Evolutionary conservation across 345 rosid species (phyloP), one percentile per base, ranked within the genome.

Genomic region (Hibiscus tridactylites): DNA sequence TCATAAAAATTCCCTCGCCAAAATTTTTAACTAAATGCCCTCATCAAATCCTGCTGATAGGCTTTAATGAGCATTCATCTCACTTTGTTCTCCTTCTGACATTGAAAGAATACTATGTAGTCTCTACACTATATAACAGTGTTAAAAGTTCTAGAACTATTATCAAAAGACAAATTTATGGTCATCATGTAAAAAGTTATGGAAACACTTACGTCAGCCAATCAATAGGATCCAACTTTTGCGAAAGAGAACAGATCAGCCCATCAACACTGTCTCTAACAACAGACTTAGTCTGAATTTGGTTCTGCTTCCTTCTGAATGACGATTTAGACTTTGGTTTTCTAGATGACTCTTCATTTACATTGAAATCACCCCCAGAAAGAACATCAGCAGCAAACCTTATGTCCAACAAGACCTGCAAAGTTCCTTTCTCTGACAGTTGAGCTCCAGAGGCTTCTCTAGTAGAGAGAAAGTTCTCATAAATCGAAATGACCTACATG

Each of bases 171-270:
- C 31, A 31, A 8, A 69, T 2, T 54, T 12, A 13, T 21, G 9
- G 3, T 63, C 33, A 49, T 62, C 65, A 16, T 16, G 17, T 39
- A 44, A 10, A 58, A 71, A 61, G 72, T 42, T 65, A 66, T 12
- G 7, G 31, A 61, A 37, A 62, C 64, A 75, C 96, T 87, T 87
- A 95, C 98, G 99, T 95, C 54, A 83, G 97, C 99, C 99, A 90
- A 77, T 95, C 99, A 79, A 95, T 95, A 61, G 98, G 98, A 81
- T 95, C 99, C 85, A 95, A 81, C 80, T 88, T 88, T 76, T 89
- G 89, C 13, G 92, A 83, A 72, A 89, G 87, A 61, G 68, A 75
- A 71, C 79, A 75, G 59, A 88, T 85, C 73, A 95, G 71, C 59
- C 83, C 90, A 83, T 92, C 88, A 52, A 89, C 73, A 16, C 82